phyloP scores from a whole-genome alignment of 805 yeast genomes.

The Wickerhamomyces hampshirensis region DNA sequence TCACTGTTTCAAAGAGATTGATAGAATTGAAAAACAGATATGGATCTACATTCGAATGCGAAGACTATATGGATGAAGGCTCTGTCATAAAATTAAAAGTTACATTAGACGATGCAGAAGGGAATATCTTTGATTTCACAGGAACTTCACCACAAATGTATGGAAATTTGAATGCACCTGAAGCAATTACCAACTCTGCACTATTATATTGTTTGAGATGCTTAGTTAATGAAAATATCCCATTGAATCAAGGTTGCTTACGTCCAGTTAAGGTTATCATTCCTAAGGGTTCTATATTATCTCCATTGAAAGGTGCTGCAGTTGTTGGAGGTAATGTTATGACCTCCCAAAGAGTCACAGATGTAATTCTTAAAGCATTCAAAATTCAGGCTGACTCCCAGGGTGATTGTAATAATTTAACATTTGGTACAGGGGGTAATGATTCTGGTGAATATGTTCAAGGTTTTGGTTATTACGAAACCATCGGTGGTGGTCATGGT shows the following conservation, averaged over 20 bases:
- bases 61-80: constrained; percentile 80
- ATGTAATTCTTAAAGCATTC: constrained; percentile 82
- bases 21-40: constrained; percentile 40
- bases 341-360: constrained; percentile 91
- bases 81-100: constrained; percentile 57
- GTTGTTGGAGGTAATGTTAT: constrained; percentile 95
- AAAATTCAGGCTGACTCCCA: constrained; percentile 92
- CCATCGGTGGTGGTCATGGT: constrained; percentile 95
- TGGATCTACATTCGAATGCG: constrained; percentile 39
- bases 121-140: constrained; percentile 74
- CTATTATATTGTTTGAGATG: constrained; percentile 83
- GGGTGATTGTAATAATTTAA: constrained; percentile 91
- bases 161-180: constrained; percentile 91
- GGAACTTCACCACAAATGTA: constrained; percentile 86
- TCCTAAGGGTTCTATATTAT: constrained; percentile 58
- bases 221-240: constrained; percentile 81
- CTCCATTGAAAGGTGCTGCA: constrained; percentile 83
- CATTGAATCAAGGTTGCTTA: constrained; percentile 90
- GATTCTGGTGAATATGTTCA: constrained; percentile 42
- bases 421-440: constrained; percentile 80
- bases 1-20: constrained; percentile 57
- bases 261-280: constrained; percentile 66
- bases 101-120: constrained; percentile 37
- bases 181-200: constrained; percentile 85
- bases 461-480: constrained; percentile 89